A percentile compares a stretch with the other conserved stretches of the same genome.
Evolutionary conservation across 2,329 filamentous ascomycete genomes (phyloP).

Genomic region (Hypoxylon sp.): DNA sequence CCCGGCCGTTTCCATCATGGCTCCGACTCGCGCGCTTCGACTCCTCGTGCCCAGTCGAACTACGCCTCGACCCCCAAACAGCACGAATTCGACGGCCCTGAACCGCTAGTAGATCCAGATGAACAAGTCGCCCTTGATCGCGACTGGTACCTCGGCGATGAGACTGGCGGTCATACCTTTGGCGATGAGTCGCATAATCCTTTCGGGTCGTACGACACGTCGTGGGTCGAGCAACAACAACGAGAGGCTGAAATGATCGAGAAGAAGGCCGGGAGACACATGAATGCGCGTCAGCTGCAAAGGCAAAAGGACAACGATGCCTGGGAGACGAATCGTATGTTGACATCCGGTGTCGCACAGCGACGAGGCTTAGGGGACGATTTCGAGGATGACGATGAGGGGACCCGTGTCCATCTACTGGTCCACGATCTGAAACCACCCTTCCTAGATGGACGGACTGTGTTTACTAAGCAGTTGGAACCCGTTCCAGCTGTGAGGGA

Average conservation of each 20-base stretch:
- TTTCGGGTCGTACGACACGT: slow-evolving; percentile 82
- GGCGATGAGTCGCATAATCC: slow-evolving; percentile 95
- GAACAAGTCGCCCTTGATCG: slow-evolving; percentile 84
- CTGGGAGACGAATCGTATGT: slow-evolving; percentile 99
- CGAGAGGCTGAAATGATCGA: slow-evolving; percentile 80
- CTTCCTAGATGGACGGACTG: slow-evolving; percentile 92
- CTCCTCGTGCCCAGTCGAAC: slow-evolving; percentile 52
- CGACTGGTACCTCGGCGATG: slow-evolving; percentile 93
- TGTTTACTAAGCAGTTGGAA: slow-evolving; percentile 97
- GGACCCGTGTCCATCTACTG: slow-evolving; percentile 87
- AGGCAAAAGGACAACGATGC: slow-evolving; percentile 96
- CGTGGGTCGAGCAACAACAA: slow-evolving; percentile 79
- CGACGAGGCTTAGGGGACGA: slow-evolving; percentile 84
- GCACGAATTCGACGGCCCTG: slow-evolving; percentile 72
- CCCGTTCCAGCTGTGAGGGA: slow-evolving; percentile 94
- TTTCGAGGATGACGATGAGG: slow-evolving; percentile 92
- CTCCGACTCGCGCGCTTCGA: slow-evolving; percentile 48
- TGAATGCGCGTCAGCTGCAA: slow-evolving; percentile 82
- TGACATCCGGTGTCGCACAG: slow-evolving; percentile 95
- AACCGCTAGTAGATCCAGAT: slow-evolving; percentile 73
- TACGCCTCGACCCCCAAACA: slow-evolving; percentile 64
- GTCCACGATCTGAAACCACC: slow-evolving; percentile 95
- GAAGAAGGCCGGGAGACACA: slow-evolving; percentile 80
- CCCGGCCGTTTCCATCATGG: slow-evolving; percentile 55
- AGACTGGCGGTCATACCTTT: slow-evolving; percentile 84